Percentiles rank a stretch among this genome's conserved stretches.
Conservation (phyloP, 2,329 filamentous ascomycete species). For the Chrysoporthe deuterocubensis region DNA sequence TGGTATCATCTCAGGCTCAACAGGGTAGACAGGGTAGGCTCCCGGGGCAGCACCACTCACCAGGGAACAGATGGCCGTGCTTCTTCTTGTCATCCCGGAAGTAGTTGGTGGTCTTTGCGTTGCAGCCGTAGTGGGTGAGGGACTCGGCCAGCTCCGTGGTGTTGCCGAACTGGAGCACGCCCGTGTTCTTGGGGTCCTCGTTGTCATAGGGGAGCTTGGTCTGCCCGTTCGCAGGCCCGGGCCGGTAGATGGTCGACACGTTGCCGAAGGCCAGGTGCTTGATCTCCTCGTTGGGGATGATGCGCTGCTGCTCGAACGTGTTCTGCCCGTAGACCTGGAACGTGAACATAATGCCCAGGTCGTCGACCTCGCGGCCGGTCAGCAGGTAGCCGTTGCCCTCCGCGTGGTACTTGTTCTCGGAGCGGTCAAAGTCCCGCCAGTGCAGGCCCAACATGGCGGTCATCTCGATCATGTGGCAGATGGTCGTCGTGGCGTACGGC, state of each 20-base stretch:
- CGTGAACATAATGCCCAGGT: conserved; percentile 59
- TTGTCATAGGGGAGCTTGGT: conserved; percentile 33
- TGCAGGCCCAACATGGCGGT: conserved; percentile 58
- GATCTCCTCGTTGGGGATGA: conserved; percentile 57
- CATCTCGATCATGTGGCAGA: conserved; percentile 60
- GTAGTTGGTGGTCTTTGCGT: conserved; percentile 53
- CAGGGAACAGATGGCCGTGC: conserved; percentile 54
- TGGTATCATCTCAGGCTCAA: conserved; percentile 28
- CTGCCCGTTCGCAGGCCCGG: neutral
- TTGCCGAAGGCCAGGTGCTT: conserved; percentile 61
- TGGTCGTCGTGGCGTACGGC: conserved; percentile 59
- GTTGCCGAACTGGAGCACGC: conserved; percentile 53
- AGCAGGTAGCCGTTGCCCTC: conserved; percentile 60
- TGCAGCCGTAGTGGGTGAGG: conserved; percentile 57
- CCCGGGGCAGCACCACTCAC: conserved; percentile 39
- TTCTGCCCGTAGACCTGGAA: conserved; percentile 56
- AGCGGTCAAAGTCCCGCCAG: conserved; percentile 62
- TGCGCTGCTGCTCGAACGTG: conserved; percentile 52
- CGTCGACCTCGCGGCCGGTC: conserved; percentile 49
- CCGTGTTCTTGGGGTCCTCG: conserved; percentile 48
- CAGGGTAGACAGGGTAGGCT: neutral
- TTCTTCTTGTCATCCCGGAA: conserved; percentile 45
- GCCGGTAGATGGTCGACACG: conserved; percentile 54
- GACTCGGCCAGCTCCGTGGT: conserved; percentile 56
- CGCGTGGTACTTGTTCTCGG: conserved; percentile 54